Base-by-base conservation (phyloP, 768 basidiomycete species). In the Gyrodon lividus region DNA sequence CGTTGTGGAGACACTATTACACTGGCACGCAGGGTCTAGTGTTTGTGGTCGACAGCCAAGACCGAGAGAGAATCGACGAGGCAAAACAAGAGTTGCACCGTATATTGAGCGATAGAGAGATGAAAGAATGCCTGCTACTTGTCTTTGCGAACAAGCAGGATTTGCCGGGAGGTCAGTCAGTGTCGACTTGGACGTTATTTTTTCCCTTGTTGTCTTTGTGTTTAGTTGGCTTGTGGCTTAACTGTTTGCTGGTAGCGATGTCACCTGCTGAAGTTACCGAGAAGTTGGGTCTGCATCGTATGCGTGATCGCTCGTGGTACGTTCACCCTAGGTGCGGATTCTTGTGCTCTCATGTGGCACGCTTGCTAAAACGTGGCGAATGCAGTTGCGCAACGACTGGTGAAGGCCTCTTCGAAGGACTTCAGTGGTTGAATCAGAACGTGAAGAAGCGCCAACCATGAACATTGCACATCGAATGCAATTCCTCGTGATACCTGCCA, bases 131-230 rank as follows among this genome's bases (percentile, higher is more conserved):
- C 68, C 70, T 98, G 49, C 68, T 98, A 65, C 86, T 98, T 54
- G 95, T 98, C n/a, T 98, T 98, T 72, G 95, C 96, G 30, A 98
- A 98, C 76, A 98, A 98, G 76, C 96, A 98, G 73, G 96, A 98
- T 81, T 74, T 98, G 60, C 93, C 93, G 7, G 93, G 92, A 71
- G 95, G 95, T 96, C 61, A 60, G 95, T 96, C 61, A 60, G 85
- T 76, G 7, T 16, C 46, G 31, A 14, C 31, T 31, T 31, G 9
- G 31, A 9, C 13, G 31, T 12, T 14, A n/a, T 12, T 31, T 31
- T 31, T 13, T 31, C 31, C 5, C 31, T 31, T 14, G 10, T 5
- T 7, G 9, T 38, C 17, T 9, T n/a, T 23, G 20, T 19, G 2
- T 34, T 37, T 14, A 6, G 8, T 34, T 6, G 20, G 22, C 33